These are phyloP conservation scores for Fusarium ambrosium DNA, from an alignment of 2,329 filamentous ascomycete genomes.

Conservation along the genomic window DNA sequence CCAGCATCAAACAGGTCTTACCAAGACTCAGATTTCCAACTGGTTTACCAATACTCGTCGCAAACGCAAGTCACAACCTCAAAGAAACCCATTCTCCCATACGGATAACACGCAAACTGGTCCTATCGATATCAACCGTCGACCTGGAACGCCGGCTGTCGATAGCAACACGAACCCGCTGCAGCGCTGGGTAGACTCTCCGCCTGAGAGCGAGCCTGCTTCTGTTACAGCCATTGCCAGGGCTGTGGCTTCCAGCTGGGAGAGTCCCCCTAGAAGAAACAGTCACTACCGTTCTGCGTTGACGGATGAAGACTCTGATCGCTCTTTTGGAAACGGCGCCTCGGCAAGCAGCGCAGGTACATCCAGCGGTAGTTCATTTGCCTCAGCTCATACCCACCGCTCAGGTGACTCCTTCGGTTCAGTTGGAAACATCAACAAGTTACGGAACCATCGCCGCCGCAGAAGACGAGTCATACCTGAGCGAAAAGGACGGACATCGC, in stretches of 20 bases:
- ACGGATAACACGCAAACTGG: slow-evolving; percentile 59
- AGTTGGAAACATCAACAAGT: not conserved
- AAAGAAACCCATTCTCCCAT: not conserved
- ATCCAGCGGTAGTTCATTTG: not conserved
- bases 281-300: not conserved
- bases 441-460: not conserved
- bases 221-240: not conserved
- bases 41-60: not conserved
- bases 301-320: not conserved
- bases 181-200: not conserved
- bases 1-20: not conserved
- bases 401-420: not conserved
- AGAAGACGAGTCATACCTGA: not conserved
- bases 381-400: not conserved
- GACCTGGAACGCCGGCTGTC: not conserved
- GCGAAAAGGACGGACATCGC: not conserved
- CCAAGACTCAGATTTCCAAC: not conserved
- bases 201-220: not conserved
- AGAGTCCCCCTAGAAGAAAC: not conserved
- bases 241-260: not conserved
- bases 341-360: not conserved
- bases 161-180: not conserved
- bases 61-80: not conserved
- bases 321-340: not conserved
- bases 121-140: slow-evolving; percentile 58